Evolutionary conservation across 331 rosid genomes (phyloP).

Genomic region (Ulmus americana): DNA sequence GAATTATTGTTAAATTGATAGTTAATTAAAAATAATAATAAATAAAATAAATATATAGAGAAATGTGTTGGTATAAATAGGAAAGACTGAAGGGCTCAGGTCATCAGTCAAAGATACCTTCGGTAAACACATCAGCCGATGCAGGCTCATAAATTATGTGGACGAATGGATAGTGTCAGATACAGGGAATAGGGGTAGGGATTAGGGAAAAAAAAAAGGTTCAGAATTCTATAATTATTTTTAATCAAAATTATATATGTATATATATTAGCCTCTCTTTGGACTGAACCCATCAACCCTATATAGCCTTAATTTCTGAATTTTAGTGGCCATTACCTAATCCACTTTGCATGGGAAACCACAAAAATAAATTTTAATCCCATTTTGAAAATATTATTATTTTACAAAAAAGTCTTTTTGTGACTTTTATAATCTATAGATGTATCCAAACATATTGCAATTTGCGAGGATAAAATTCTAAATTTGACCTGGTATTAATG

Average conservation of each 20-base stretch:
- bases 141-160: slow-evolving; percentile 19
- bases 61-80: background rate
- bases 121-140: slow-evolving; percentile 32
- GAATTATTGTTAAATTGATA: background rate
- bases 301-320: background rate
- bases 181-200: background rate
- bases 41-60: background rate
- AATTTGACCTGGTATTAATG: too few relatives aligned
- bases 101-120: slow-evolving; percentile 45
- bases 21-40: background rate
- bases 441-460: too few relatives aligned
- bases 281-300: slow-evolving; percentile 5
- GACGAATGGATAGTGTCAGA: slow-evolving; percentile 29
- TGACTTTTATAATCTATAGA: too few relatives aligned
- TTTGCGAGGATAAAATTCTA: too few relatives aligned
- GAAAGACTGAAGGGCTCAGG: slow-evolving; percentile 11
- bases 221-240: slow-evolving; percentile 36
- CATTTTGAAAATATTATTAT: too few relatives aligned
- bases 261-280: background rate
- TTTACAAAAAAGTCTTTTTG: too few relatives aligned
- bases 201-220: background rate
- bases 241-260: background rate
- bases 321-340: slow-evolving; percentile 18
- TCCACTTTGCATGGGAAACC: background rate
- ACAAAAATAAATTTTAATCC: too few relatives aligned